Percentiles rank a stretch among this genome's conserved stretches.
Evolutionary conservation across 106 monocot species (phyloP).

Genomic region (Ottelia alismoides): DNA sequence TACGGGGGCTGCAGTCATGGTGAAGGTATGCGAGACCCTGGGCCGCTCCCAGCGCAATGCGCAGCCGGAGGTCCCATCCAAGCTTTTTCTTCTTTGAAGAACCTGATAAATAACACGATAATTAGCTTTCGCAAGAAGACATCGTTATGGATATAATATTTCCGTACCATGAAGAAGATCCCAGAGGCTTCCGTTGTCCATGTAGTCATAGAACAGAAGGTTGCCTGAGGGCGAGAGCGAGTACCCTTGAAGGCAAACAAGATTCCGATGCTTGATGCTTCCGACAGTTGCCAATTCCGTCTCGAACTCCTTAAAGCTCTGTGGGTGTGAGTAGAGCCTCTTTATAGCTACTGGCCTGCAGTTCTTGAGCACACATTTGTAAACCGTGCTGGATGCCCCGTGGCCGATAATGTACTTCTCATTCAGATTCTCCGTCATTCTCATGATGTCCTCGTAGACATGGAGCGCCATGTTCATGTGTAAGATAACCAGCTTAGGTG

Average conservation of each 20-base stretch:
- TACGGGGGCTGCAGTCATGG: conserved; percentile 81
- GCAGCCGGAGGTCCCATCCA: conserved; percentile 48
- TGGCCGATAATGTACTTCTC: conserved; percentile 80
- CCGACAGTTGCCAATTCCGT: conserved; percentile 75
- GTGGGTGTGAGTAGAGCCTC: conserved; percentile 53
- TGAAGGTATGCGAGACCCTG: conserved; percentile 80
- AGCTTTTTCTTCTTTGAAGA: too few species aligned
- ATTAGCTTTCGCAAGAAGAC: too few species aligned
- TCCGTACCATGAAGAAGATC: conserved; percentile 70
- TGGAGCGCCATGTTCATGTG: conserved; percentile 91
- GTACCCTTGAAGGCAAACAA: too few species aligned
- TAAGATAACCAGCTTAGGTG: too few species aligned
- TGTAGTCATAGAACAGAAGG: too few species aligned
- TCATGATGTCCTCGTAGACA: conserved; percentile 87
- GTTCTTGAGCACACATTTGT: conserved; percentile 78
- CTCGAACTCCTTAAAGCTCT: conserved; percentile 63
- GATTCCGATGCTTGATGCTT: conserved; percentile 74
- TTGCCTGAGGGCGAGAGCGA: too few species aligned
- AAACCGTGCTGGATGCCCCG: conserved; percentile 83
- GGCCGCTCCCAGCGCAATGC: conserved; percentile 64
- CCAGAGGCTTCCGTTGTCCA: conserved; percentile 94
- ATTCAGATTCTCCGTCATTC: conserved; percentile 77
- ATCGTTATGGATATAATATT: too few species aligned
- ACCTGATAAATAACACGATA: too few species aligned
- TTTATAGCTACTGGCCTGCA: conserved; percentile 73